phyloP scores from a whole-genome alignment of 306 rosid species.

The Prunus padus region DNA sequence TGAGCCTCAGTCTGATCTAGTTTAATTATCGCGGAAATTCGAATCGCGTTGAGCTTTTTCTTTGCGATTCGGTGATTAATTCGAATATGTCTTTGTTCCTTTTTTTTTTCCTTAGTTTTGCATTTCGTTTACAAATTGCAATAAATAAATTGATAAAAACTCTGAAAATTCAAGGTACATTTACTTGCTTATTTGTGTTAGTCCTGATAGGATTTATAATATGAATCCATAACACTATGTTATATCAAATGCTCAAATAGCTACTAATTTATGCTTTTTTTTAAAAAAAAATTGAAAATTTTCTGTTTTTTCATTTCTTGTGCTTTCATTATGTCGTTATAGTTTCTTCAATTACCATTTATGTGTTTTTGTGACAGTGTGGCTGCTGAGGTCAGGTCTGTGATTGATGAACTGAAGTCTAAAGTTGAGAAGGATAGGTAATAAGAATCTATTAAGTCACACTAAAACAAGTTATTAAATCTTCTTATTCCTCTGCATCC shows the following conservation, averaged over 20 bases:
- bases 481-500: neutral
- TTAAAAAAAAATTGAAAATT: too few species aligned
- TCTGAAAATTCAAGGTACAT: neutral
- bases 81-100: neutral
- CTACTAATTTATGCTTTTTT: too few species aligned
- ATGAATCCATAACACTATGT: too few species aligned
- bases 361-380: conserved; percentile 56
- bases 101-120: neutral
- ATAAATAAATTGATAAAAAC: neutral
- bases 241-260: too few species aligned
- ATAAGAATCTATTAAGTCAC: too few species aligned
- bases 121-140: neutral
- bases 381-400: conserved; percentile 68
- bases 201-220: neutral
- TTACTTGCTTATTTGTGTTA: neutral
- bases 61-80: neutral
- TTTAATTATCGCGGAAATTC: neutral
- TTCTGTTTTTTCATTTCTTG: neutral
- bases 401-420: conserved; percentile 64
- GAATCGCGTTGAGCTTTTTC: neutral
- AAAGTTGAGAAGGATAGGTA: conserved; percentile 97
- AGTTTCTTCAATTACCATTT: conserved; percentile 9
- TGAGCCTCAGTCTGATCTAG: conserved; percentile 13
- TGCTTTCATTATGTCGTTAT: neutral
- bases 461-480: neutral